Percentiles rank a stretch among this genome's conserved stretches.
These are phyloP conservation scores for Corniculantispora saksenae DNA, from an alignment of 2,329 filamentous ascomycete genomes.

Conservation along the genomic window DNA sequence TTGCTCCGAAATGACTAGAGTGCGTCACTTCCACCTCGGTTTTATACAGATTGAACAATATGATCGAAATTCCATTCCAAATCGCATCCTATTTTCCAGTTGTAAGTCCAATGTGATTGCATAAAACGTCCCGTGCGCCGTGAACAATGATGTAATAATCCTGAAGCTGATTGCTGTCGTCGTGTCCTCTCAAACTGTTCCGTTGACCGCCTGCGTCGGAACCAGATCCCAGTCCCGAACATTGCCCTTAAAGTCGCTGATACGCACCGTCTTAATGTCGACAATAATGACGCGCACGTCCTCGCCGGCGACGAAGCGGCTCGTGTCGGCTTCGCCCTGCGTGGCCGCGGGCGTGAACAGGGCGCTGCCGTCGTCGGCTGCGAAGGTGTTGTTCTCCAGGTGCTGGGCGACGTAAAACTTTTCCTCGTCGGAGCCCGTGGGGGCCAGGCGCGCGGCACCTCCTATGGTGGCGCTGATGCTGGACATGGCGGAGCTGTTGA, in stretches of 20 bases:
- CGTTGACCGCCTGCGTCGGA: slow-evolving; percentile 41
- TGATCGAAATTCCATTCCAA: neutral
- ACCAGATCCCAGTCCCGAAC: slow-evolving; percentile 73
- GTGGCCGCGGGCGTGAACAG: slow-evolving; percentile 37
- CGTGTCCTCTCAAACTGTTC: slow-evolving; percentile 27
- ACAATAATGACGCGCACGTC: slow-evolving; percentile 88
- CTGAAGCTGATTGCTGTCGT: neutral
- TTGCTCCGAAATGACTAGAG: neutral
- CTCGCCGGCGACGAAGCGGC: slow-evolving; percentile 75
- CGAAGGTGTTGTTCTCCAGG: slow-evolving; percentile 89
- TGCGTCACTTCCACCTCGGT: too few species aligned
- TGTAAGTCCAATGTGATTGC: neutral
- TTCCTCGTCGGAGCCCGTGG: slow-evolving; percentile 77
- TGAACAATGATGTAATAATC: slow-evolving; percentile 3
- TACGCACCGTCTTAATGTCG: slow-evolving; percentile 78
- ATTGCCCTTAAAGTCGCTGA: slow-evolving; percentile 93
- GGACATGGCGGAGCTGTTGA: slow-evolving; percentile 85
- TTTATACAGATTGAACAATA: neutral
- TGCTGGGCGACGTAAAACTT: slow-evolving; percentile 80
- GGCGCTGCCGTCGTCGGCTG: slow-evolving; percentile 47
- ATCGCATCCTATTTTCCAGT: neutral
- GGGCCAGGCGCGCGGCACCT: slow-evolving; percentile 75
- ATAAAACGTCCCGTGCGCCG: slow-evolving; percentile 5
- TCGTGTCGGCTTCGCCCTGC: slow-evolving; percentile 51
- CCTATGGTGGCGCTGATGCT: slow-evolving; percentile 93